Percentiles rank a stretch among this genome's conserved stretches.
phyloP scores from a whole-genome alignment of 1,139 yeast genomes.

The Diutina neorugosa region DNA sequence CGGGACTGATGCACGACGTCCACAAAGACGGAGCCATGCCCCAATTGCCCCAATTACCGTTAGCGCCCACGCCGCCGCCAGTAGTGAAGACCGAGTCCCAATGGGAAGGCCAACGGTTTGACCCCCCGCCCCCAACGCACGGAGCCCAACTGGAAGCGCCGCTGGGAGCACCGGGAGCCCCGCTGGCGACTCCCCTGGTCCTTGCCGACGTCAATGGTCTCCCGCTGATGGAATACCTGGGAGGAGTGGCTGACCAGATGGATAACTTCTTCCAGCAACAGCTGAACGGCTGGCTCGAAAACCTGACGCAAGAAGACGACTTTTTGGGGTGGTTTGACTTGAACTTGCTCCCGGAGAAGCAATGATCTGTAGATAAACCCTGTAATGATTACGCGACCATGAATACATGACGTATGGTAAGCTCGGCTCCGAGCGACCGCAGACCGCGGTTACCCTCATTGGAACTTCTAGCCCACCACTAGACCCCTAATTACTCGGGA shows the following conservation, averaged over 20 bases:
- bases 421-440: no score
- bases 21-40: neutral
- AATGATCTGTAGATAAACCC: neutral
- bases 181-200: neutral
- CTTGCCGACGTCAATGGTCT: neutral
- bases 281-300: constrained; percentile 64
- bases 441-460: no score
- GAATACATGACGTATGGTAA: no score
- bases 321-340: constrained; percentile 88
- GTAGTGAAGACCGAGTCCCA: neutral
- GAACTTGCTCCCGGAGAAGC: neutral
- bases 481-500: no score
- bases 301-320: constrained; percentile 58
- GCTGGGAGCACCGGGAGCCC: neutral
- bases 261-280: constrained; percentile 66
- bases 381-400: neutral
- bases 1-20: constrained; percentile 46
- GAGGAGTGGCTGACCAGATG: constrained; percentile 28
- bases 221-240: constrained; percentile 4
- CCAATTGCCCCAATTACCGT: neutral
- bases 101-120: no score
- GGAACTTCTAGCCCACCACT: no score
- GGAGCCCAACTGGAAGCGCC: neutral
- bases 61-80: neutral
- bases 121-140: no score